phyloP scores from a whole-genome alignment of 179 eudicot genomes.

The Beta lomatogona region DNA sequence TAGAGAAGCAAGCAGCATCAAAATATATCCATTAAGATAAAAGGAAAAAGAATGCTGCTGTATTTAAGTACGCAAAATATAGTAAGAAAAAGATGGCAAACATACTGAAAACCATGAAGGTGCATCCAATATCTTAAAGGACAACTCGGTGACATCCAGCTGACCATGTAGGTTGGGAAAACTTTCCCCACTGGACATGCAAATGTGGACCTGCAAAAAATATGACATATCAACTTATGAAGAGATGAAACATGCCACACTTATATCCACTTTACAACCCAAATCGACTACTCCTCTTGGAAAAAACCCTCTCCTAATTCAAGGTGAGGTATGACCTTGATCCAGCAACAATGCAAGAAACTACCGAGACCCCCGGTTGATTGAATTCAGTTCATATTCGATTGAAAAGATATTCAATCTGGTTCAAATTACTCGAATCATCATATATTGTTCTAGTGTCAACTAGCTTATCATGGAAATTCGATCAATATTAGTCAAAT shows the following conservation, averaged over 20 bases:
- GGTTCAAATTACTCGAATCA: not conserved
- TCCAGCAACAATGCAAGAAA: not conserved
- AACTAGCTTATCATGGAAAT: not conserved
- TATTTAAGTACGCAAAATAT: slow-evolving; percentile 1
- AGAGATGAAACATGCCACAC: not conserved
- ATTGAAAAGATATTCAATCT: not conserved
- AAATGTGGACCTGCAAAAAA: slow-evolving; percentile 75
- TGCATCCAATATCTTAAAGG: slow-evolving; percentile 84
- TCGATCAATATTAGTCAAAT: not conserved
- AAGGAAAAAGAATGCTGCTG: not conserved
- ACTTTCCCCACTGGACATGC: slow-evolving; percentile 88
- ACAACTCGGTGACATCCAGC: slow-evolving; percentile 84
- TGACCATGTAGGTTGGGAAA: slow-evolving; percentile 98
- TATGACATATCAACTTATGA: not conserved
- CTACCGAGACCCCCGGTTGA: not conserved
- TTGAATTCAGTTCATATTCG: not conserved
- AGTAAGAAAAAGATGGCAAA: slow-evolving; percentile 12
- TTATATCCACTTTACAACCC: not conserved
- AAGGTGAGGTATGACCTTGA: not conserved
- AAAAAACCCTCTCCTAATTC: no score
- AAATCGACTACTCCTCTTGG: no score
- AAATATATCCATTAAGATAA: not conserved
- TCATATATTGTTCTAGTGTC: not conserved
- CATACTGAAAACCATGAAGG: slow-evolving; percentile 88
- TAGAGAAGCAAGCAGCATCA: no score